phyloP scores from a whole-genome alignment of 352 stramenopile genomes.

The Phytopythium vexans region DNA sequence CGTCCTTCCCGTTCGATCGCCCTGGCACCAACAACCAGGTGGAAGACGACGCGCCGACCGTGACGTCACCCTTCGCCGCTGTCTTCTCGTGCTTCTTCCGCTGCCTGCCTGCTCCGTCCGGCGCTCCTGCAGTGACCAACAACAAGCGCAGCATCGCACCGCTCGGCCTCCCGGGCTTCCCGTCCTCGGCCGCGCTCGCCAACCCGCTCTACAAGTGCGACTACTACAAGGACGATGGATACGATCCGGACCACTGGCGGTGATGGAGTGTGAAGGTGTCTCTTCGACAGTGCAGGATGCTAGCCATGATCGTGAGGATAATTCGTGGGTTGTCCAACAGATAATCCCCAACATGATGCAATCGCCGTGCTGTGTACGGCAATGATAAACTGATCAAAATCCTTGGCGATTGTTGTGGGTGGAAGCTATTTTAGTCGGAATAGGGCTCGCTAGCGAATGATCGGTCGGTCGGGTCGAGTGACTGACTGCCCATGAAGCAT shows the following conservation, averaged over 20 bases:
- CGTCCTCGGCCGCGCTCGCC: conserved; percentile 30
- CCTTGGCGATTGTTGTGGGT: no score
- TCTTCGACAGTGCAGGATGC: no score
- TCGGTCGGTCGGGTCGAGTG: no score
- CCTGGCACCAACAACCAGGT: conserved; percentile 22
- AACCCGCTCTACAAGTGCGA: conserved; percentile 47
- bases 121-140: conserved; percentile 1
- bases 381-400: no score
- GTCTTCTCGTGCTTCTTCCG: conserved; percentile 32
- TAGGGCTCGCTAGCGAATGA: no score
- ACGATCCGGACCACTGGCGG: conserved; percentile 9
- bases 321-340: no score
- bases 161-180: conserved; percentile 42
- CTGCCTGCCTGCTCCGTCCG: conserved; percentile 21
- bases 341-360: no score
- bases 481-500: no score
- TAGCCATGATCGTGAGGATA: no score
- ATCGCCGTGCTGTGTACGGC: no score
- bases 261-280: no score
- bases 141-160: conserved; percentile 23
- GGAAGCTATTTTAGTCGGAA: no score
- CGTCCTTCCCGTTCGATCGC: conserved; percentile 26
- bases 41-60: conserved; percentile 15
- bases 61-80: not conserved
- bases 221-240: conserved; percentile 53